Evolutionary conservation across 345 rosid species (phyloP), one percentile per base, ranked within the genome.

Genomic region (Brassica cretica): DNA sequence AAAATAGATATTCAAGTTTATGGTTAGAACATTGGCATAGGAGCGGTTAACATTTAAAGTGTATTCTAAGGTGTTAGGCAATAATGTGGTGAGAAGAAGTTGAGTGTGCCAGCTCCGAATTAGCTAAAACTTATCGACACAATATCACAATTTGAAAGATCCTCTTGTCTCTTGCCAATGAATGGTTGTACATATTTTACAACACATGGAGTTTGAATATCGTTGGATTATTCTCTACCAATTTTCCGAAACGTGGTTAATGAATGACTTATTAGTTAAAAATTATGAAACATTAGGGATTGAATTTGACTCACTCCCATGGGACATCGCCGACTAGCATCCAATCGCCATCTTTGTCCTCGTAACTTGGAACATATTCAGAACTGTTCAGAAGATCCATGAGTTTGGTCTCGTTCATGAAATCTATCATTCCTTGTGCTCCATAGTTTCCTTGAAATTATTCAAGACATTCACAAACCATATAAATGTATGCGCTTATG

Each of bases 271-370:
- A 68, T 56, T 67, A 66, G 9, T 33, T 58, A 16, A 56, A 66
- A 39, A 16, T 16, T 56, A 73, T 74, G 62, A 61, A 63, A 55
- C n/a, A 58, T 37, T 35, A 44, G 5, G 68, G 76, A 49, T 66
- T 75, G 72, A 92, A 66, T 58, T 75, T 70, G 69, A 85, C 98
- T 76, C 82, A 94, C 98, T 85, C 88, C 98, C 98, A 53, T 53
- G 98, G 98, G 76, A 91, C 97, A 86, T 94, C 98, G 3, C 97
- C 98, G 58, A 94, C 98, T 64, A 92, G 94, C 98, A 94, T 94
- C 98, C 97, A 94, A 80, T 94, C 98, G 1, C 97, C 98, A 68
- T 92, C 98, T 87, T 90, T 94, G 81, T 94, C 98, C 80, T 94
- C 97, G 73, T 94, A 94, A 80, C 91, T 84, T 60, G 98, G 98